Percentiles rank a stretch among this genome's conserved stretches.
Evolutionary conservation across 2,329 filamentous ascomycete species (phyloP).

Genomic region (Moelleriella libera): DNA sequence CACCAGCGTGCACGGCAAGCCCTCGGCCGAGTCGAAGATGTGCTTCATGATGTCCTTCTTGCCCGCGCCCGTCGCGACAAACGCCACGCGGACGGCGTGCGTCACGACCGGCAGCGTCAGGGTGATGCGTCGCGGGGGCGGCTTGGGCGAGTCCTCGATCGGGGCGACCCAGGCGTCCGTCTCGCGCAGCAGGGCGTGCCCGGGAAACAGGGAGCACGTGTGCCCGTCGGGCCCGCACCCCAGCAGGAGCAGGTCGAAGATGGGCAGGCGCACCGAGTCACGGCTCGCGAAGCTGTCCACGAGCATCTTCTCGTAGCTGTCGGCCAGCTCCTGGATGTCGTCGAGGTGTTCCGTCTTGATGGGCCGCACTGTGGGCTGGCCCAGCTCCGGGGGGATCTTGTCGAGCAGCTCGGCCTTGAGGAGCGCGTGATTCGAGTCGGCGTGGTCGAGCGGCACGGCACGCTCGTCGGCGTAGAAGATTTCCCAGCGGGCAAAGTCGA

Average conservation of each 20-base stretch:
- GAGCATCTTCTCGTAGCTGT: slow-evolving; percentile 81
- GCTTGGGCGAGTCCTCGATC: slow-evolving; percentile 90
- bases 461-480: slow-evolving; percentile 98
- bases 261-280: slow-evolving; percentile 85
- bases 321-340: slow-evolving; percentile 82
- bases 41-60: slow-evolving; percentile 89
- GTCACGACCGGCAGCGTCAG: slow-evolving; percentile 83
- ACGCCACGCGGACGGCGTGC: slow-evolving; percentile 75
- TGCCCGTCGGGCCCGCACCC: slow-evolving; percentile 94
- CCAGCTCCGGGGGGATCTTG: slow-evolving; percentile 58
- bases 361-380: slow-evolving; percentile 57
- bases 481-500: slow-evolving; percentile 82
- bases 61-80: slow-evolving; percentile 75
- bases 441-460: slow-evolving; percentile 79
- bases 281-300: slow-evolving; percentile 78
- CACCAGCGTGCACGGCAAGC: slow-evolving; percentile 71
- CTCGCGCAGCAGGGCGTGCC: slow-evolving; percentile 75
- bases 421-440: slow-evolving; percentile 86
- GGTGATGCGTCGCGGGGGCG: slow-evolving; percentile 79
- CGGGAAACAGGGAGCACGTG: slow-evolving; percentile 92
- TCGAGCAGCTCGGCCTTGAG: slow-evolving; percentile 78
- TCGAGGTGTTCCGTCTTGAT: slow-evolving; percentile 54
- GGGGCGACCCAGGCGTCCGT: slow-evolving; percentile 81
- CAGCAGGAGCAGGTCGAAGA: slow-evolving; percentile 87
- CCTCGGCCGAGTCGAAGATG: slow-evolving; percentile 69